A percentile compares a stretch with the other conserved stretches of the same genome.
These are phyloP conservation scores for Penicillium pancosmium DNA, from an alignment of 495 filamentous ascomycete species.

Conservation along the genomic window DNA sequence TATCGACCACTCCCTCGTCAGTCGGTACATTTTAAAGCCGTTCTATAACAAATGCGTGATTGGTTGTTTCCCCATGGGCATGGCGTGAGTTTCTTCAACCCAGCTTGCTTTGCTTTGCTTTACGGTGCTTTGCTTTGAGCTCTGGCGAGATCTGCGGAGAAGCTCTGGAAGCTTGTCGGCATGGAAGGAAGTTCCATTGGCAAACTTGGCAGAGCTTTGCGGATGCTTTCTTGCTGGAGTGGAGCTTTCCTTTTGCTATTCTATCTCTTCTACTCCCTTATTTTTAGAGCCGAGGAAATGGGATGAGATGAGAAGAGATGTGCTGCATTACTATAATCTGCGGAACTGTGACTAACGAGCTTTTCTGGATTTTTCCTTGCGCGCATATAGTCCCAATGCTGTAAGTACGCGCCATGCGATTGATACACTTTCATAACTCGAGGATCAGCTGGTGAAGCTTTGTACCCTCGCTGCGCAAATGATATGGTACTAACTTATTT, in stretches of 20 bases:
- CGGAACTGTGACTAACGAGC: slow-evolving; percentile 18
- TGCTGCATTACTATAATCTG: neutral
- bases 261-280: neutral
- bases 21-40: slow-evolving; percentile 90
- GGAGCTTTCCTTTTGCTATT: neutral
- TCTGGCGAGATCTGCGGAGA: neutral
- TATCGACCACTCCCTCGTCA: slow-evolving; percentile 86
- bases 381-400: slow-evolving; percentile 56
- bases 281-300: neutral
- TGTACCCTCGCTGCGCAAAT: neutral
- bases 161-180: neutral
- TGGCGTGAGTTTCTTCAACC: slow-evolving; percentile 71
- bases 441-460: neutral
- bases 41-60: slow-evolving; percentile 97
- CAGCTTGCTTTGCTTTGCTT: neutral
- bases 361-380: slow-evolving; percentile 19
- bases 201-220: neutral
- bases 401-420: slow-evolving; percentile 42
- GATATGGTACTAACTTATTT: neutral
- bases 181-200: neutral
- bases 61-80: slow-evolving; percentile 88
- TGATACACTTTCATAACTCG: too few relatives aligned
- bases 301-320: neutral
- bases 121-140: neutral
- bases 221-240: neutral